Percentiles rank a stretch among this genome's conserved stretches.
These are phyloP conservation scores for Candida sp. DNA, from an alignment of 1,139 yeast species.

Conservation along the genomic window DNA sequence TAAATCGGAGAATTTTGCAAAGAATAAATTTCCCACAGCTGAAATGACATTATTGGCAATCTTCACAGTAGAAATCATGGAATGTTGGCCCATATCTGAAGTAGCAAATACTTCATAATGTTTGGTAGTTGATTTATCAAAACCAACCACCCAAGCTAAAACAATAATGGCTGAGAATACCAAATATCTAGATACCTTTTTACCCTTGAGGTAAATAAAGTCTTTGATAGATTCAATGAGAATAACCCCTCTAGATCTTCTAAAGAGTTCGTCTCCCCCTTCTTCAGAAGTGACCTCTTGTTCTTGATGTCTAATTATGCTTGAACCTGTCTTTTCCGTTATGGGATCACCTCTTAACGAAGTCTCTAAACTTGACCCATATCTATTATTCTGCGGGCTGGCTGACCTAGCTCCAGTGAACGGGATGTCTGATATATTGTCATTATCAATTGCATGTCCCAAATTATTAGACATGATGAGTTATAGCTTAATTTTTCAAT, in stretches of 20 bases:
- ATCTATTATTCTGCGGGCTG: too few species aligned
- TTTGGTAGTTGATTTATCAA: constrained; percentile 32
- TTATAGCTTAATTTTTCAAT: too few species aligned
- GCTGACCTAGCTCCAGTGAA: too few species aligned
- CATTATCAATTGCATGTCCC: too few species aligned
- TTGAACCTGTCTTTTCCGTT: too few species aligned
- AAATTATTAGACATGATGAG: too few species aligned
- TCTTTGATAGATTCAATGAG: constrained; percentile 9
- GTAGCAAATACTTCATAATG: constrained; percentile 18
- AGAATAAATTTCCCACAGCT: constrained; percentile 22
- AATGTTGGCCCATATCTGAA: not conserved
- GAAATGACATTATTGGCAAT: constrained; percentile 19
- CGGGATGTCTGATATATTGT: too few species aligned
- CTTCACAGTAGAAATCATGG: not conserved
- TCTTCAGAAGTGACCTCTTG: too few species aligned
- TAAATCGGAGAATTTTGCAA: constrained; percentile 28
- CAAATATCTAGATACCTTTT: constrained; percentile 6
- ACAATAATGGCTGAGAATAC: constrained; percentile 18
- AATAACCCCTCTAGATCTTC: constrained; percentile 9
- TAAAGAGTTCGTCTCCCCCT: not conserved
- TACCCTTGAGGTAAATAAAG: constrained; percentile 3
- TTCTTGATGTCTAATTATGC: too few species aligned
- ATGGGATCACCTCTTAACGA: too few species aligned
- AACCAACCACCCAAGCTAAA: constrained; percentile 32
- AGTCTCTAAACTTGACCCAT: too few species aligned